Evolutionary conservation across 805 yeast genomes (phyloP), one percentile per base, ranked within the genome.

Genomic region (Starmerella potacharoeniae): DNA sequence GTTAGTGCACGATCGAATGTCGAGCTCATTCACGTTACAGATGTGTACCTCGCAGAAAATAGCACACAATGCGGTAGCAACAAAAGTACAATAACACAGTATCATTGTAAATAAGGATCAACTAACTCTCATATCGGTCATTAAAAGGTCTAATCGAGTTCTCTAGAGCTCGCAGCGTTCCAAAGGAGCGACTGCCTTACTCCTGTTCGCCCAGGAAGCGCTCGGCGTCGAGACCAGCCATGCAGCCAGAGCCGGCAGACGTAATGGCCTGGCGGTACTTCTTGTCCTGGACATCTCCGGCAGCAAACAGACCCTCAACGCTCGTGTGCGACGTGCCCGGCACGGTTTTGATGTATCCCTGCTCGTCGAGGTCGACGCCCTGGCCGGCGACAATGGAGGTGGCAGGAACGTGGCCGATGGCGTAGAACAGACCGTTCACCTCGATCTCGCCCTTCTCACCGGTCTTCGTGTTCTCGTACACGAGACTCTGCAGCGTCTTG

Each of bases 241-340:
- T 91, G 78, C 98, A 93, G 60, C 98, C 98, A 60, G 96, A 79
- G 68, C 98, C 98, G n/a, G 98, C 98, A 70, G 97, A 89, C 43
- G 98, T 93, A 68, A 93, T 88, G 56, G 98, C 98, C 77, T 93
- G 98, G 82, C 98, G 87, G 74, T 91, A 93, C 70, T 80, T 81
- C 72, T 87, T 84, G 74, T 93, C 98, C 74, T 93, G 98, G 55
- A 93, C 98, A 69, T 93, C 98, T 74, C 98, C 98, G 57, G 98
- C 98, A 58, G 98, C 98, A 64, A 85, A 93, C 59, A 93, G 86
- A 69, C 97, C 97, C 66, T 79, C 80, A 57, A 91, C 79, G 13
- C 95, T 82, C 49, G 98, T 93, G 64, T 75, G 72, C 16, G 97
- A 75, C 22, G 95, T 75, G 59, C 97, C 98, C 65, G 97, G 96